Percentiles rank a stretch among this genome's conserved stretches.
These are phyloP conservation scores for Cryptomeria japonica DNA, from an alignment of 75 land plant genomes.

Conservation along the genomic window DNA sequence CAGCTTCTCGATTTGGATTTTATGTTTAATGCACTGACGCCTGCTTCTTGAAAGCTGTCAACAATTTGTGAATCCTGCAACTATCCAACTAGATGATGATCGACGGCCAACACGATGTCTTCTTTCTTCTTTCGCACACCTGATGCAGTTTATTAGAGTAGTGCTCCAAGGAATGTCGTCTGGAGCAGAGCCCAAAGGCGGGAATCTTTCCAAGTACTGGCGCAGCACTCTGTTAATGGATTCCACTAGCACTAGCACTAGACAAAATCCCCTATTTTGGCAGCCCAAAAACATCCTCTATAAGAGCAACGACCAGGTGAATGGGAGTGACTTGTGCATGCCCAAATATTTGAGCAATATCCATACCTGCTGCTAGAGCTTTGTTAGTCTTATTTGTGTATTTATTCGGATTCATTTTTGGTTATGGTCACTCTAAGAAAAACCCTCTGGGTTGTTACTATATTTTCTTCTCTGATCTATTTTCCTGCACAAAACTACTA, in stretches of 20 bases:
- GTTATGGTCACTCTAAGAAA: not conserved
- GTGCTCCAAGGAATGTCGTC: slow-evolving; percentile 79
- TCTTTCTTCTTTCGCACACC: slow-evolving; percentile 82
- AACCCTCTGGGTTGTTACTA: too few relatives aligned
- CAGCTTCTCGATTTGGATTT: slow-evolving; percentile 77
- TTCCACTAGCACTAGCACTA: slow-evolving; percentile 51
- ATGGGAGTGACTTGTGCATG: slow-evolving; percentile 89
- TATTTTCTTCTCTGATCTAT: too few relatives aligned
- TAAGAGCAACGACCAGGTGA: slow-evolving; percentile 68
- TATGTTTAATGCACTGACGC: slow-evolving; percentile 54
- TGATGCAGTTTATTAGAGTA: slow-evolving; percentile 66
- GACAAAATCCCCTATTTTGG: slow-evolving; percentile 62
- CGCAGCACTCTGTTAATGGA: slow-evolving; percentile 71
- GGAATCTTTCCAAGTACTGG: slow-evolving; percentile 64
- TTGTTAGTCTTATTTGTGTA: slow-evolving; percentile 96
- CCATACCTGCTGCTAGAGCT: slow-evolving; percentile 70
- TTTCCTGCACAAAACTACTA: too few relatives aligned
- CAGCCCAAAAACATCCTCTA: slow-evolving; percentile 65
- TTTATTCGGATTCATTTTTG: slow-evolving; percentile 77
- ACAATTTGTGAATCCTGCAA: slow-evolving; percentile 73
- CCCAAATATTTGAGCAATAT: slow-evolving; percentile 65
- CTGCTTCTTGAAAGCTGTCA: slow-evolving; percentile 74
- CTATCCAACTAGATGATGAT: slow-evolving; percentile 75
- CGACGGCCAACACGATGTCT: slow-evolving; percentile 85
- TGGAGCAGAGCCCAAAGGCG: slow-evolving; percentile 80